Evolutionary conservation across 306 rosid species (phyloP), one percentile per base, ranked within the genome.

Genomic region (Lathyrus sativus): DNA sequence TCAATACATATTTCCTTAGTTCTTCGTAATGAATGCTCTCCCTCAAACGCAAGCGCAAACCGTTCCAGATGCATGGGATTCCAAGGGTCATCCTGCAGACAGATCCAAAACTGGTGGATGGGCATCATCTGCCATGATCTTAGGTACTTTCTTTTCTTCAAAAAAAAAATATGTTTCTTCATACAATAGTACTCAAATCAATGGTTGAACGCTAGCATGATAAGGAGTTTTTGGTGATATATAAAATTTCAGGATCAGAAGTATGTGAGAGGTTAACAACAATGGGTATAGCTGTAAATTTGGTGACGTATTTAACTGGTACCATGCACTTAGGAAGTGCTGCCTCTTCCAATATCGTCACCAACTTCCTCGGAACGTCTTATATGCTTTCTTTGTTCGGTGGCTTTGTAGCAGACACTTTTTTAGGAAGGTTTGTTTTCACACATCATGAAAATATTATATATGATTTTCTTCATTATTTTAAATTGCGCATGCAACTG

Each of bases 281-380:
- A 33, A 57, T 92, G 7, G 96, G 98, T 2, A 82, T 92, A 6
- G 96, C 89, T 1, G 96, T 92, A 9, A 92, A 92, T 79, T 59
- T 92, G 86, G 96, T 90, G 46, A 85, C 96, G 0, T 92, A 92
- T 77, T 66, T 92, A 78, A 86, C 93, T 0, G 90, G 73, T 1
- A 85, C 93, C 3, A 92, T 88, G 98, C 93, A 92, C 79, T 79
- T 92, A 85, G 96, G 96, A 19, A 92, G 76, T 76, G 98, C 96
- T 48, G 55, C 75, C 67, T 80, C 96, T 28, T 96, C 98, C 17
- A 92, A 85, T 72, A 86, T 69, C 2, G 98, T 92, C 82, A 92
- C 98, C 70, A 90, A 92, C 80, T 92, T 92, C 75, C 15, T 90
- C 24, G 98, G 98, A 11, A 90, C 96, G 43, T 88, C 91, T 7